phyloP scores from a whole-genome alignment of 331 rosid species.

The Erythrophleum ivorense region DNA sequence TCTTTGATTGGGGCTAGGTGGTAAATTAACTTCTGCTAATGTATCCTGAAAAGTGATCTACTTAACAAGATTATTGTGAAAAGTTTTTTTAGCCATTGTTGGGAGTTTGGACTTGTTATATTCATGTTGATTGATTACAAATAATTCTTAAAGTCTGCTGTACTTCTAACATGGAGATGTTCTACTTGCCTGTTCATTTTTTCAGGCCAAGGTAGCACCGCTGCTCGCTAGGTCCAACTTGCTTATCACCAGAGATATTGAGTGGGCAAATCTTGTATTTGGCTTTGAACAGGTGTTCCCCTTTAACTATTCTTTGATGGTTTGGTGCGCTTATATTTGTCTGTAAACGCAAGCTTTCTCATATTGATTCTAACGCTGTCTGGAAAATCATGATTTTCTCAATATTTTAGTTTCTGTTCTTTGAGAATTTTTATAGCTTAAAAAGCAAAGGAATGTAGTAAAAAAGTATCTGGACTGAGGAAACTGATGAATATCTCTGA shows the following conservation, averaged over 20 bases:
- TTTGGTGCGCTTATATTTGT: slow-evolving; percentile 15
- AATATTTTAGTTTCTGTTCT: background rate
- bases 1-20: background rate
- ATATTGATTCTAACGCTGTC: background rate
- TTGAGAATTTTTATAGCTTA: too few relatives aligned
- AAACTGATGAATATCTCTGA: background rate
- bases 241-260: slow-evolving; percentile 92
- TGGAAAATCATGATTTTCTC: background rate
- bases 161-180: slow-evolving; percentile 35
- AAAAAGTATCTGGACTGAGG: background rate
- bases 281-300: slow-evolving; percentile 92
- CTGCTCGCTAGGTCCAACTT: slow-evolving; percentile 95
- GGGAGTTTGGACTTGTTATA: background rate
- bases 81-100: background rate
- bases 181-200: slow-evolving; percentile 34
- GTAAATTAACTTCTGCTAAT: background rate
- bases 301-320: slow-evolving; percentile 26
- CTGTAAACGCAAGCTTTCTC: background rate
- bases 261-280: slow-evolving; percentile 95
- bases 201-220: slow-evolving; percentile 77
- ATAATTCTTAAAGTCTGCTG: background rate
- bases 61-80: background rate
- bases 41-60: background rate
- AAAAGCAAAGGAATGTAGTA: background rate
- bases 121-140: background rate